Base-by-base conservation (phyloP, 768 basidiomycete species). In the Suillus subaureus region DNA sequence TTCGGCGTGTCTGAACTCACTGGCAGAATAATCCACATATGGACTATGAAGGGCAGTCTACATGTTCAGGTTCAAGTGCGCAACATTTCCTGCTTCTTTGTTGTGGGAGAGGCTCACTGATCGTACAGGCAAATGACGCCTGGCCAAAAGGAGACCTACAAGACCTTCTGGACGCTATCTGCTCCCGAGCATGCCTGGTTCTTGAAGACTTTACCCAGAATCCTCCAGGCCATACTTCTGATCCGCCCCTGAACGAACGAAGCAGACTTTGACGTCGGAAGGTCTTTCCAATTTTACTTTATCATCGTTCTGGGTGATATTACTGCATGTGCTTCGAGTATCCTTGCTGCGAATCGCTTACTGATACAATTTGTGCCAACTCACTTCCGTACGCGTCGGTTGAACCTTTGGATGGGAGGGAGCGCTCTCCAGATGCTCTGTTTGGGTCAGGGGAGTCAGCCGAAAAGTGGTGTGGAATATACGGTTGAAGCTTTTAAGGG, bases 51-150 rank as follows among this genome's bases (percentile, higher is more conserved):
- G 12, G 58, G 40, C 28, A 31, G 58, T 42, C 18, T 60, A 2
- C 58, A 60, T 13, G 58, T 60, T 16, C 58, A 60, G 12, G 42
- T 60, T 31, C 58, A 60, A 31, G 58, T 60, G 28, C 26, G 58
- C 28, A 12, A 31, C 28, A 11, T 28, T 42, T 42, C 12, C 28
- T 42, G 21, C 28, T 31, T 58, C 16, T 40, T 42, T 18, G 3
- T 28, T 18, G 6, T 18, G 26, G 12, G 18, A 13, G 26, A n/a
- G 18, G 40, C 40, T 60, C 11, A 60, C 6, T 12, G 26, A 43
- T 21, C 4, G 16, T 42, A 28, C 28, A 60, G 58, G 58, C 58
- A 60, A 60, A 42, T 31, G 58, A 60, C 9, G 58, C 26, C 26
- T 60, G 58, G 58, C 40, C 26, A 28, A 18, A 31, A 28, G 58